phyloP scores from a whole-genome alignment of 495 filamentous ascomycete genomes.

The Hypoxylon fragiforme region DNA sequence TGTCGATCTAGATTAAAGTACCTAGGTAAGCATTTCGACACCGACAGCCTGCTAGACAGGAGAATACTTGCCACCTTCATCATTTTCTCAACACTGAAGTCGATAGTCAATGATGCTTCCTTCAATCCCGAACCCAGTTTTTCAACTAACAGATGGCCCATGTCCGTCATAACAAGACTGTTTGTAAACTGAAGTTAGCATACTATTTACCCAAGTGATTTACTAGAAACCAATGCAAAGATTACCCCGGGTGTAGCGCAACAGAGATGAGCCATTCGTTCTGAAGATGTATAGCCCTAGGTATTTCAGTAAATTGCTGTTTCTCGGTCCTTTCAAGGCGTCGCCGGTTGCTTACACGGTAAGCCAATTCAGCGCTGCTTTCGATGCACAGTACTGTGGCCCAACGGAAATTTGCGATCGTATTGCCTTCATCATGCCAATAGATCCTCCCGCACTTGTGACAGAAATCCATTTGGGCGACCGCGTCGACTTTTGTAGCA shows the following conservation, averaged over 20 bases:
- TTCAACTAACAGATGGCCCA: not conserved
- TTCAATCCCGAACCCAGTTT: not conserved
- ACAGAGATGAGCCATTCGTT: not conserved
- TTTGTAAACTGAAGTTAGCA: not conserved
- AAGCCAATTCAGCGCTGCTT: slow-evolving; percentile 7
- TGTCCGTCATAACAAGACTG: not conserved
- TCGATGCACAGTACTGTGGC: not conserved
- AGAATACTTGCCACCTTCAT: not conserved
- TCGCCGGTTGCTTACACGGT: not conserved
- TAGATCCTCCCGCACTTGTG: slow-evolving; percentile 28
- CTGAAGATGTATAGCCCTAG: not conserved
- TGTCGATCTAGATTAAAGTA: not conserved
- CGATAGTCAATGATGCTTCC: not conserved
- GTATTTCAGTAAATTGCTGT: too few relatives aligned
- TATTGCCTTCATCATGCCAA: slow-evolving; percentile 24
- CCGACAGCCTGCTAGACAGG: too few relatives aligned
- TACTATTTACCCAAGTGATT: not conserved
- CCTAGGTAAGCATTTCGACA: too few relatives aligned
- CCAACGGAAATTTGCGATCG: not conserved
- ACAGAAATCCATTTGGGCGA: slow-evolving; percentile 46
- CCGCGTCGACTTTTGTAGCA: slow-evolving; percentile 35
- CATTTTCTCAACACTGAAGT: not conserved
- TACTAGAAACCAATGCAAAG: not conserved
- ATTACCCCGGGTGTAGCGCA: not conserved
- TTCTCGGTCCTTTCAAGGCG: too few relatives aligned